phyloP scores from a whole-genome alignment of 192 early-diverging fungal genomes.

The Coemansia javaensis region DNA sequence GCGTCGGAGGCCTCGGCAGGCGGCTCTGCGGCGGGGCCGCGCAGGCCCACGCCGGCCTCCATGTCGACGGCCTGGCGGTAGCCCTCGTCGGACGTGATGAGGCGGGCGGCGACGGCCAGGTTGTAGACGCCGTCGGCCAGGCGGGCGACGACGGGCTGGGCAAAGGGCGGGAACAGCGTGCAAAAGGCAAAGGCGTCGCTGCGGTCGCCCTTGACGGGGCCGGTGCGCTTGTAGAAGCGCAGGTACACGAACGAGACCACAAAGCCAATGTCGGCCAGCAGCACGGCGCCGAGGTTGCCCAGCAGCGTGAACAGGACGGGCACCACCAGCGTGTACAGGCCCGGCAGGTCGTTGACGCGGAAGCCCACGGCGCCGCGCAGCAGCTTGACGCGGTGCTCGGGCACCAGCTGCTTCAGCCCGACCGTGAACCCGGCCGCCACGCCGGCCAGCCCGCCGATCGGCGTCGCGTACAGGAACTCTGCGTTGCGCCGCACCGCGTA shows the following conservation, averaged over 20 bases:
- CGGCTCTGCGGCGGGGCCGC: not conserved
- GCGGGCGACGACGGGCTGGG: slow-evolving; percentile 25
- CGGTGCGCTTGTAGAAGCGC: slow-evolving; percentile 77
- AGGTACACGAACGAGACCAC: slow-evolving; percentile 76
- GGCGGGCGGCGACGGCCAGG: slow-evolving; percentile 15
- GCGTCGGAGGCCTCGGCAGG: slow-evolving; percentile 20
- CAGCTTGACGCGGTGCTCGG: slow-evolving; percentile 74
- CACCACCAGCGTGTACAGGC: slow-evolving; percentile 37
- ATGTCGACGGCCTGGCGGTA: slow-evolving; percentile 30
- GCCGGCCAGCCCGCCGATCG: slow-evolving; percentile 64
- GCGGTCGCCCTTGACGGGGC: slow-evolving; percentile 77
- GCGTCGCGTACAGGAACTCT: slow-evolving; percentile 22
- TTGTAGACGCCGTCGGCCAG: slow-evolving; percentile 16
- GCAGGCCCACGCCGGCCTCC: slow-evolving; percentile 5
- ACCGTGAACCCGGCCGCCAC: slow-evolving; percentile 73
- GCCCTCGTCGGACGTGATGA: slow-evolving; percentile 38
- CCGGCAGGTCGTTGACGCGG: slow-evolving; percentile 50
- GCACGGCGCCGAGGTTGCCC: slow-evolving; percentile 44
- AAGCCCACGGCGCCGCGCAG: slow-evolving; percentile 61
- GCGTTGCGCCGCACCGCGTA: slow-evolving; percentile 6
- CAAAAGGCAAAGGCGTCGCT: slow-evolving; percentile 86
- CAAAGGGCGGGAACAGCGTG: slow-evolving; percentile 82
- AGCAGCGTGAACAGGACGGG: slow-evolving; percentile 32
- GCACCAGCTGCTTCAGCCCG: slow-evolving; percentile 84
- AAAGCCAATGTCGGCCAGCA: slow-evolving; percentile 70